Percentiles rank a stretch among this genome's conserved stretches.
These are phyloP conservation scores for Zangia roseola DNA, from an alignment of 768 basidiomycete species.

Conservation along the genomic window DNA sequence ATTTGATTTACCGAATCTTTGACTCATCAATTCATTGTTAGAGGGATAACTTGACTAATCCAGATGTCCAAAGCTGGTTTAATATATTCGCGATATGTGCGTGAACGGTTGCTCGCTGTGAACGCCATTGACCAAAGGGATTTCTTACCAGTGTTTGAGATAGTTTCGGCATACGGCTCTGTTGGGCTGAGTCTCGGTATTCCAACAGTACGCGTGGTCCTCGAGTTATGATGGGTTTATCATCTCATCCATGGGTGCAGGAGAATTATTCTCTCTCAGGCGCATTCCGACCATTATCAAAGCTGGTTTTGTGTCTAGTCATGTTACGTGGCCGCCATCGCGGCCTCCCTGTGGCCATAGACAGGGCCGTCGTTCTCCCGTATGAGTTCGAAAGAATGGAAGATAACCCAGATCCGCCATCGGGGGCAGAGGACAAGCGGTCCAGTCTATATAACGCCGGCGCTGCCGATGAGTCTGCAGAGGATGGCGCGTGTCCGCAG, in stretches of 20 bases:
- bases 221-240: neutral
- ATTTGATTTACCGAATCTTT: neutral
- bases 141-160: constrained; percentile 66
- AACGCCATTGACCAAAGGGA: neutral
- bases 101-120: constrained; percentile 24
- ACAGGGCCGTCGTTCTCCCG: constrained; percentile 83
- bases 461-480: neutral
- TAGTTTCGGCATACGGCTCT: constrained; percentile 85
- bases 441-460: constrained; percentile 4
- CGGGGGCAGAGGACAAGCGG: constrained; percentile 10
- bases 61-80: constrained; percentile 64
- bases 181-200: constrained; percentile 89
- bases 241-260: constrained; percentile 38
- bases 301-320: constrained; percentile 81
- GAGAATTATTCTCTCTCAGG: constrained; percentile 81
- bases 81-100: constrained; percentile 77
- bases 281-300: constrained; percentile 75
- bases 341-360: constrained; percentile 83
- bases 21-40: constrained; percentile 27
- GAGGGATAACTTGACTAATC: constrained; percentile 58
- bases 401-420: constrained; percentile 11
- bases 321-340: constrained; percentile 96
- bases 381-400: constrained; percentile 48
- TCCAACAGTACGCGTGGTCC: constrained; percentile 56
- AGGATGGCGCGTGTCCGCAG: neutral